Conservation (phyloP, 2,329 filamentous ascomycete species). For the Ophioceras dolichostomum region DNA sequence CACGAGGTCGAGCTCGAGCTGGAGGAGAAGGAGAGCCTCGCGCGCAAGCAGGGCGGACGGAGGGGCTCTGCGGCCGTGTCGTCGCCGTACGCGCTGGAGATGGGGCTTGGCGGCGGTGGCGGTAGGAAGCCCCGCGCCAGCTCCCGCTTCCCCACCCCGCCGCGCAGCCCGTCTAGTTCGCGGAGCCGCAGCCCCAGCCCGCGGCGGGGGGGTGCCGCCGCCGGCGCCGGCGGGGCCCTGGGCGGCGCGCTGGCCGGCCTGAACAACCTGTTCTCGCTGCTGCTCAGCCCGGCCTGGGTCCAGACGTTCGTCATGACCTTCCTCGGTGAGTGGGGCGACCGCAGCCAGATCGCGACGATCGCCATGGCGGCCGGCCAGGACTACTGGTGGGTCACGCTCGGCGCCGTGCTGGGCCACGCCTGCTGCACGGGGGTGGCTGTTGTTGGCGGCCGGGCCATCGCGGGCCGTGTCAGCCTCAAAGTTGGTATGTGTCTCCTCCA, state of each 20-base stretch:
- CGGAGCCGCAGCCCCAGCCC: conserved; percentile 41
- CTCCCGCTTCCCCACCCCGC: conserved; percentile 66
- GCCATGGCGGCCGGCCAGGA: conserved; percentile 98
- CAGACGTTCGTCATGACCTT: conserved; percentile 99
- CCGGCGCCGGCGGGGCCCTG: conserved; percentile 26
- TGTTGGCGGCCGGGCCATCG: conserved; percentile 82
- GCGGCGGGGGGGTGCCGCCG: conserved; percentile 19
- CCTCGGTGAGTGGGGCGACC: conserved; percentile 93
- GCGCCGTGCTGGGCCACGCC: conserved; percentile 74
- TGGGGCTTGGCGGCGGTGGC: conserved; percentile 47
- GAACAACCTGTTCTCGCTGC: conserved; percentile 73
- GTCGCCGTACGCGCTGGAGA: conserved; percentile 70
- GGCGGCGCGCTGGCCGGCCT: conserved; percentile 54
- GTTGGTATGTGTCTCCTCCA: conserved; percentile 57
- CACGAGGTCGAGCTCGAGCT: conserved; percentile 91
- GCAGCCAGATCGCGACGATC: conserved; percentile 95
- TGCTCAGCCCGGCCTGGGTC: conserved; percentile 94
- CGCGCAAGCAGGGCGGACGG: conserved; percentile 51
- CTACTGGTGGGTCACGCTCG: conserved; percentile 96
- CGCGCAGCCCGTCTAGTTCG: conserved; percentile 69
- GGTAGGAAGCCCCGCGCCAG: conserved; percentile 55
- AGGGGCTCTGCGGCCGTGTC: conserved; percentile 53
- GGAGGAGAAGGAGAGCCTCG: conserved; percentile 79
- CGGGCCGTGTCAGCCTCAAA: conserved; percentile 86
- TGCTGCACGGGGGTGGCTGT: conserved; percentile 88